Base-by-base conservation (phyloP, 2,329 filamentous ascomycete species). In the Didymella glomerata region DNA sequence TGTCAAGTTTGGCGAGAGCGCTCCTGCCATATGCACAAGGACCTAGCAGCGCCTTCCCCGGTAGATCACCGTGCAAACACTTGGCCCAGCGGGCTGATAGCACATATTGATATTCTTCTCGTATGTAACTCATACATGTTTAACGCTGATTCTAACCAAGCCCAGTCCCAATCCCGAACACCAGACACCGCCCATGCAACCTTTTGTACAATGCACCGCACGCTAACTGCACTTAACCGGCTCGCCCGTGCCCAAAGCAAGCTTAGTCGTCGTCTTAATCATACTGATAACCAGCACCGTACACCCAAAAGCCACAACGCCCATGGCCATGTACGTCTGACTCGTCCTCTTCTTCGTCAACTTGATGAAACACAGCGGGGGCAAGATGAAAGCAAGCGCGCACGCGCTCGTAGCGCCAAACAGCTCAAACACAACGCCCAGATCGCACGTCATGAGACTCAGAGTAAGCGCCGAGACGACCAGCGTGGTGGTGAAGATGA, bases 401-500 rank as follows among this genome's bases (percentile, higher is more conserved):
- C 93, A 95, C 3, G 95, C 95, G 74, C 91, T 96, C 34, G 95
- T 99, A 7, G 95, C 93, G 62, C 95, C 95, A 57, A 99, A 95
- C 18, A 99, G 83, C 80, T 99, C 95, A 73, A 99, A 97, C 1
- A 99, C 94, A 44, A 91, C 87, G 51, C 95, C 95, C 3, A 99
- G 83, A 75, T 99, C 95, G 79, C 95, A 98, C 0, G 93, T 98
- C 61, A 96, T 75, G 55, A 99, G 82, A 61, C 90, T 90, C 54
- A 98, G 76, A 7, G 81, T 80, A 85, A 95, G 90, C 52, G 94
- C 91, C 24, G 85, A 82, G 4, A 92, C 82, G n/a, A 98, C 91
- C 25, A 98, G 84, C 4, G 87, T 70, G 1, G 92, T 93, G 65
- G 90, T 96, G 76, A 98, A 90, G 59, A 96, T 86, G 45, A 99